These are phyloP conservation scores for Pinus albicaulis DNA, from an alignment of 75 land plant genomes.

Conservation along the genomic window DNA sequence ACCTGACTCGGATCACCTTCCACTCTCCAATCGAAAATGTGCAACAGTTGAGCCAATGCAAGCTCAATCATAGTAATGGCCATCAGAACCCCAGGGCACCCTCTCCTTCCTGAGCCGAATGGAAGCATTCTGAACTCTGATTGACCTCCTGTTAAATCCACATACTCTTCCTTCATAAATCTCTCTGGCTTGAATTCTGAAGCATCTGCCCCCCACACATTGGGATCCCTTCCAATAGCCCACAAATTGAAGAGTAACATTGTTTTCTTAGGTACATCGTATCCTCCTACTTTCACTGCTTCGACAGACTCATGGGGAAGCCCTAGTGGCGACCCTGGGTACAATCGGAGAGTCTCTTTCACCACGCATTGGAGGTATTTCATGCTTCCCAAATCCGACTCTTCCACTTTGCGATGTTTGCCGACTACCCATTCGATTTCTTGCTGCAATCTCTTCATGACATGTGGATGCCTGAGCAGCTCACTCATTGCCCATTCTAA, in stretches of 20 bases:
- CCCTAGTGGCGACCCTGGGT: conserved; percentile 10
- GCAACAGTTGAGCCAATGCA: conserved; percentile 12
- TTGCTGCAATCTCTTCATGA: background rate
- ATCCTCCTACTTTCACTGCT: background rate
- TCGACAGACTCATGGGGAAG: conserved; percentile 9
- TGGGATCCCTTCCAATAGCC: conserved; percentile 14
- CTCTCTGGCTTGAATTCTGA: conserved; percentile 5
- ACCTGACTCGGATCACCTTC: conserved; percentile 1
- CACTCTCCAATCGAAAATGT: conserved; percentile 14
- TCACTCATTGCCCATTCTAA: conserved; percentile 12
- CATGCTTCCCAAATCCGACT: conserved; percentile 12
- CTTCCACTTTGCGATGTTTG: background rate
- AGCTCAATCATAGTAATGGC: conserved; percentile 10
- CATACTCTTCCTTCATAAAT: background rate
- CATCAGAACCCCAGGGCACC: conserved; percentile 21
- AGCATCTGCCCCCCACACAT: conserved; percentile 2
- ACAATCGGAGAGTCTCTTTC: conserved; percentile 18
- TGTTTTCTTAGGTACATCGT: conserved; percentile 3
- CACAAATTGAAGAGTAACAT: conserved; percentile 10
- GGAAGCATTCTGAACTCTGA: background rate
- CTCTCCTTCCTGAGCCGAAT: conserved; percentile 20
- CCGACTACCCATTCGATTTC: conserved; percentile 9
- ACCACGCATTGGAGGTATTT: conserved; percentile 20
- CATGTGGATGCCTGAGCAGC: background rate
- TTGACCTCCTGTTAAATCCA: background rate